A percentile compares a stretch with the other conserved stretches of the same genome.
Conservation (phyloP, 208 protist genomes). For the Crithidia fasciculata region DNA sequence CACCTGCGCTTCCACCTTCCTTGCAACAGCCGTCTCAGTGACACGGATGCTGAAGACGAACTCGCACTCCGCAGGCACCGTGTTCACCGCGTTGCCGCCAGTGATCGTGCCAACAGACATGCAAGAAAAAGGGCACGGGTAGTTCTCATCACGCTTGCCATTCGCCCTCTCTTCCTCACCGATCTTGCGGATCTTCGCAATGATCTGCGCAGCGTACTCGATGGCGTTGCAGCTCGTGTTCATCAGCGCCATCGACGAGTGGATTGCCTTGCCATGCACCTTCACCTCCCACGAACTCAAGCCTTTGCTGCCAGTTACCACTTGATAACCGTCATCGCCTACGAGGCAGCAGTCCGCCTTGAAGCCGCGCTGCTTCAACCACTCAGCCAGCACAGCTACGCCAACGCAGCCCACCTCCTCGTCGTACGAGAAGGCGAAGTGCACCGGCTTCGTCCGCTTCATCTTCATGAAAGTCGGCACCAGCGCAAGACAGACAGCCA, state of each 20-base stretch:
- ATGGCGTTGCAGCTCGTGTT: slow-evolving; percentile 42
- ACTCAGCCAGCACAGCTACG: slow-evolving; percentile 31
- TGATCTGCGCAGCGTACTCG: slow-evolving; percentile 42
- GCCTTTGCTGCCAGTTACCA: slow-evolving; percentile 44
- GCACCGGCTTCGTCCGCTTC: slow-evolving; percentile 47
- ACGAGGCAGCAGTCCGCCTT: slow-evolving; percentile 31
- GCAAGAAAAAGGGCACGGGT: slow-evolving; percentile 25
- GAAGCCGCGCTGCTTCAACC: slow-evolving; percentile 27
- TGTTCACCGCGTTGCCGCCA: slow-evolving; percentile 48
- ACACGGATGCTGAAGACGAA: slow-evolving; percentile 42
- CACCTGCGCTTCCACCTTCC: slow-evolving; percentile 23
- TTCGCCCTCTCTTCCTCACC: slow-evolving; percentile 29
- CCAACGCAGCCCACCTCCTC: slow-evolving; percentile 48
- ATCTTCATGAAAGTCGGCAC: slow-evolving; percentile 36
- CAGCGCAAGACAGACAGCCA: slow-evolving; percentile 46
- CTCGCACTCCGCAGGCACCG: slow-evolving; percentile 50
- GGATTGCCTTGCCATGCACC: slow-evolving; percentile 45
- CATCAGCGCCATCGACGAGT: slow-evolving; percentile 47
- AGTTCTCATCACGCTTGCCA: slow-evolving; percentile 22
- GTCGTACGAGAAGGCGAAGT: slow-evolving; percentile 54
- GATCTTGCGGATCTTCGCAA: slow-evolving; percentile 36
- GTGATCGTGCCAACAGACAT: slow-evolving; percentile 37
- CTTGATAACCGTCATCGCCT: neutral
- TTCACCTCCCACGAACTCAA: slow-evolving; percentile 25
- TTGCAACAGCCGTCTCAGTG: slow-evolving; percentile 12